Evolutionary conservation across 2,329 filamentous ascomycete genomes (phyloP), one percentile per base, ranked within the genome.

Genomic region (Stromatinia cepivora): DNA sequence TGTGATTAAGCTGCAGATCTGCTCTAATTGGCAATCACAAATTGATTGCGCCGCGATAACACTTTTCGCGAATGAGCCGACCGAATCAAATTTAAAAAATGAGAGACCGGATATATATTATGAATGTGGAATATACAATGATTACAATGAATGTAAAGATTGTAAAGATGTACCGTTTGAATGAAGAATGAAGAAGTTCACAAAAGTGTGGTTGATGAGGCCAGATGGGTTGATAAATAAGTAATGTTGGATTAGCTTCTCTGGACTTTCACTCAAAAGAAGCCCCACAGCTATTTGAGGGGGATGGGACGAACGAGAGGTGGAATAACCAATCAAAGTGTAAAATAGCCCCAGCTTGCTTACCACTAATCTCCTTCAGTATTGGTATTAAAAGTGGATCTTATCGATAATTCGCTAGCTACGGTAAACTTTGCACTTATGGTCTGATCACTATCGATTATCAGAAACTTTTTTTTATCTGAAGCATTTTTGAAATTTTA

Each of bases 391-490:
- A 3, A 25, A 50, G 46, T 39, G 46, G 61, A 52, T 36, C 8
- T 52, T 36, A 25, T 50, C 56, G 22, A n/a, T n/a, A 39, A 39
- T 31, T 52, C 59, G 62, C 62, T 31, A 48, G 46, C 58, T 72
- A 71, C 71, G 71, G 69, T 52, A 34, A 36, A 22, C 59, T 20
- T 61, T 71, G 63, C 69, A 53, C 45, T 50, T 34, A 28, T 72
- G 68, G 68, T 69, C 48, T 61, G 34, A 53, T 72, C 70, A 36
- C 70, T 73, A 73, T 73, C 72, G 68, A 67, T 69, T 63, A 68
- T 68, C 66, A 64, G 62, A 62, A 65, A 70, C 61, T 66, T 62
- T 70, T 72, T 70, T 62, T 58, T 68, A 46, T 66, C 53, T 53
- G 67, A 67, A 66, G 58, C 58, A 34, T 69, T 73, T 68, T 53